These are phyloP conservation scores for Naganishia friedmannii DNA, from an alignment of 768 basidiomycete species.

Conservation along the genomic window DNA sequence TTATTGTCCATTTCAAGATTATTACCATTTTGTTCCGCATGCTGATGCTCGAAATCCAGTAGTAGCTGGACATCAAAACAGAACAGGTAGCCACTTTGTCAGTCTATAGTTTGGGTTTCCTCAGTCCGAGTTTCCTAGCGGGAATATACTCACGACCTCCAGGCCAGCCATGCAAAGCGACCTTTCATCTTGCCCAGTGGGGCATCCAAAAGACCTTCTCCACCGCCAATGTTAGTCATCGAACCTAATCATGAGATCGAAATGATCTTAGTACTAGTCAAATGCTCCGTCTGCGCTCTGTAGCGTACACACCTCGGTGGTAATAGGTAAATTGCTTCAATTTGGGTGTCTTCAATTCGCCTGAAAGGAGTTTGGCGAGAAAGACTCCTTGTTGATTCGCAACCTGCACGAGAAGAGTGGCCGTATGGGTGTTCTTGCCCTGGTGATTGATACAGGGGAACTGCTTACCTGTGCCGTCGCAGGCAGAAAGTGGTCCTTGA, in stretches of 20 bases:
- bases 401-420: background rate
- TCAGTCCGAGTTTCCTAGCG: no score
- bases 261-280: background rate
- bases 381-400: conserved; percentile 35
- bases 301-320: conserved; percentile 28
- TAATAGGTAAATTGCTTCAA: conserved; percentile 16
- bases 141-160: conserved; percentile 25
- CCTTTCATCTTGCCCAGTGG: conserved; percentile 23
- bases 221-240: conserved; percentile 51
- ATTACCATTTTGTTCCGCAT: background rate
- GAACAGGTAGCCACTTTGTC: background rate
- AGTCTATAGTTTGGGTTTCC: background rate
- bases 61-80: background rate
- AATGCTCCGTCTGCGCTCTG: background rate
- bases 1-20: background rate
- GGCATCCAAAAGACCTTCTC: conserved; percentile 23
- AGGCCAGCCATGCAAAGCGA: conserved; percentile 26
- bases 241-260: background rate
- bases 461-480: conserved; percentile 71
- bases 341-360: conserved; percentile 24
- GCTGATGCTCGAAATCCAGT: background rate
- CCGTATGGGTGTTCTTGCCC: background rate
- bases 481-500: conserved; percentile 61
- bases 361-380: conserved; percentile 36
- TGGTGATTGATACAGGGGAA: background rate